Conservation (phyloP, 345 rosid genomes). For the Linum lewisii region DNA sequence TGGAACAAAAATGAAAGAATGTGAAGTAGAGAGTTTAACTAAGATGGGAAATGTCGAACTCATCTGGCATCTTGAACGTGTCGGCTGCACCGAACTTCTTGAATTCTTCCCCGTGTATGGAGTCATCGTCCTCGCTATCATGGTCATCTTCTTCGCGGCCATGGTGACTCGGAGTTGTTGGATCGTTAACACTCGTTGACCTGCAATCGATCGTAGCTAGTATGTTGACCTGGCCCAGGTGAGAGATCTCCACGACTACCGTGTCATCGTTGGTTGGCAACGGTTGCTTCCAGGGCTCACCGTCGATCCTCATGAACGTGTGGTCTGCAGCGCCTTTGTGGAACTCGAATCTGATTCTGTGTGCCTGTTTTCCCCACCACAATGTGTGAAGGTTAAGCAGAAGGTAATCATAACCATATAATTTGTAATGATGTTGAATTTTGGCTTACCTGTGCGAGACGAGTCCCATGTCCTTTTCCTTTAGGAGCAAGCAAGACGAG, state of each 20-base stretch:
- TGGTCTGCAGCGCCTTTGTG: constrained; percentile 44
- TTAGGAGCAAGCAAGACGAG: constrained; percentile 32
- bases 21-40: constrained; percentile 20
- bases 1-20: background rate
- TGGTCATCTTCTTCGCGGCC: constrained; percentile 10
- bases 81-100: constrained; percentile 65
- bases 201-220: constrained; percentile 45
- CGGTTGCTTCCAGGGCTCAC: constrained; percentile 80
- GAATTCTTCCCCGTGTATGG: constrained; percentile 35
- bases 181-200: constrained; percentile 36
- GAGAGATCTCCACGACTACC: constrained; percentile 51
- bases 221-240: constrained; percentile 50
- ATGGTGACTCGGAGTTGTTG: constrained; percentile 18
- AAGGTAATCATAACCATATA: too few species aligned
- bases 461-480: constrained; percentile 42
- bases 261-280: constrained; percentile 50
- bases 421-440: background rate
- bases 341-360: constrained; percentile 50
- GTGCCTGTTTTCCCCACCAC: too few species aligned
- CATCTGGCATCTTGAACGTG: constrained; percentile 42
- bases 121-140: constrained; percentile 24
- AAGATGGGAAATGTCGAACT: constrained; percentile 35
- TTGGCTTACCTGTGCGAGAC: constrained; percentile 39
- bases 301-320: constrained; percentile 68
- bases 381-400: too few species aligned